Evolutionary conservation across 2,329 filamentous ascomycete species (phyloP).

Genomic region (Fusarium chuoi): DNA sequence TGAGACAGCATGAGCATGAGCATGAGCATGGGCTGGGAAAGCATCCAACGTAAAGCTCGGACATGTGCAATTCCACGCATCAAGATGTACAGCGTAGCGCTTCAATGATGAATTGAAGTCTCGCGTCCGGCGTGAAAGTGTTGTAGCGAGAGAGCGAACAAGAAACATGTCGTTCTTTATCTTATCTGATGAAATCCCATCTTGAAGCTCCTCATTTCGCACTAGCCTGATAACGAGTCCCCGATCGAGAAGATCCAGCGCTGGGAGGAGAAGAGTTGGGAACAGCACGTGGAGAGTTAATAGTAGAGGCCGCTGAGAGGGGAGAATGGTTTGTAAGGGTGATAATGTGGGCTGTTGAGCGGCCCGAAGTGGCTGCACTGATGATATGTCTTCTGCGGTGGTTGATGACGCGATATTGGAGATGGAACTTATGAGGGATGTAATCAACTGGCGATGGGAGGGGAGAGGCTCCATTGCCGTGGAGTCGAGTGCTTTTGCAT

Average conservation of each 20-base stretch:
- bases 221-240: constrained; percentile 70
- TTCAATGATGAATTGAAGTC: constrained; percentile 27
- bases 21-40: constrained; percentile 57
- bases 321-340: constrained; percentile 29
- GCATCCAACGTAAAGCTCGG: constrained; percentile 82
- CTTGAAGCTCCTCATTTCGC: background rate
- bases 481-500: constrained; percentile 1
- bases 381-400: background rate
- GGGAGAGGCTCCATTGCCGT: constrained; percentile 42
- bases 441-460: constrained; percentile 58
- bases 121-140: constrained; percentile 40
- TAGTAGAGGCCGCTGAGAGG: constrained; percentile 65
- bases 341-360: constrained; percentile 31
- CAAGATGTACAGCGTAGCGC: constrained; percentile 76
- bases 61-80: constrained; percentile 90
- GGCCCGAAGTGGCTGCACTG: constrained; percentile 11
- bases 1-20: constrained; percentile 10
- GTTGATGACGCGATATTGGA: constrained; percentile 27
- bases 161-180: constrained; percentile 61
- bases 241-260: constrained; percentile 88
- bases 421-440: constrained; percentile 59
- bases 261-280: constrained; percentile 81
- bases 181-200: background rate
- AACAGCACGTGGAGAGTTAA: constrained; percentile 87
- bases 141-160: constrained; percentile 68